Percentiles rank a stretch among this genome's conserved stretches.
phyloP scores from a whole-genome alignment of 2,329 filamentous ascomycete species.

The Alternaria alternata region DNA sequence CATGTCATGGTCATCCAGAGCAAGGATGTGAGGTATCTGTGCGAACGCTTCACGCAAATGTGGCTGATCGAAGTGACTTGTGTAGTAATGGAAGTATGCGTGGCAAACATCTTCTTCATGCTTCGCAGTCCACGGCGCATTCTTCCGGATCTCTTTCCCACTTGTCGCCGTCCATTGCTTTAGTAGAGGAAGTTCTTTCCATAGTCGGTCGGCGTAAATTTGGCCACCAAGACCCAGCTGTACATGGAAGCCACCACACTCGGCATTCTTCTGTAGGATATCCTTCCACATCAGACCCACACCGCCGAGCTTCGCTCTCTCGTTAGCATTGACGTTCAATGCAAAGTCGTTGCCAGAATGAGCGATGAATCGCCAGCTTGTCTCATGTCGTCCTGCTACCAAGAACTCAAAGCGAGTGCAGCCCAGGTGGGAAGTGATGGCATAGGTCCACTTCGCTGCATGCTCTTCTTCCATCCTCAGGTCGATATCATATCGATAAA shows the following conservation, averaged over 20 bases:
- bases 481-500: slow-evolving; percentile 93
- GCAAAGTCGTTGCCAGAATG: slow-evolving; percentile 98
- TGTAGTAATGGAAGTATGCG: slow-evolving; percentile 99
- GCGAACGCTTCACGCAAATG: slow-evolving; percentile 94
- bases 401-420: slow-evolving; percentile 99
- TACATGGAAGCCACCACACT: slow-evolving; percentile 94
- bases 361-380: slow-evolving; percentile 93
- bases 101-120: slow-evolving; percentile 96
- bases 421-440: slow-evolving; percentile 93
- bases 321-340: slow-evolving; percentile 83
- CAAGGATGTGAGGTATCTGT: slow-evolving; percentile 92
- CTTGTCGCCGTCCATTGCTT: slow-evolving; percentile 95
- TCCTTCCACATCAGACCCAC: slow-evolving; percentile 99
- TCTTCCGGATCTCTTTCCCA: slow-evolving; percentile 92
- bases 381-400: slow-evolving; percentile 88
- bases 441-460: slow-evolving; percentile 93
- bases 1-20: slow-evolving; percentile 98
- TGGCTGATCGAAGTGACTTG: slow-evolving; percentile 96
- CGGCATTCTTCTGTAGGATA: slow-evolving; percentile 94
- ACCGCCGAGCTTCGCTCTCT: slow-evolving; percentile 84
- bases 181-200: slow-evolving; percentile 92
- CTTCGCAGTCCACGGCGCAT: slow-evolving; percentile 87
- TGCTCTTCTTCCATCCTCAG: slow-evolving; percentile 83
- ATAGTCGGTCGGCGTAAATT: slow-evolving; percentile 92
- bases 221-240: slow-evolving; percentile 93